These are phyloP conservation scores for Auxenochlorella pyrenoidosa DNA, from an alignment of 139 green algal genomes.

Conservation along the genomic window DNA sequence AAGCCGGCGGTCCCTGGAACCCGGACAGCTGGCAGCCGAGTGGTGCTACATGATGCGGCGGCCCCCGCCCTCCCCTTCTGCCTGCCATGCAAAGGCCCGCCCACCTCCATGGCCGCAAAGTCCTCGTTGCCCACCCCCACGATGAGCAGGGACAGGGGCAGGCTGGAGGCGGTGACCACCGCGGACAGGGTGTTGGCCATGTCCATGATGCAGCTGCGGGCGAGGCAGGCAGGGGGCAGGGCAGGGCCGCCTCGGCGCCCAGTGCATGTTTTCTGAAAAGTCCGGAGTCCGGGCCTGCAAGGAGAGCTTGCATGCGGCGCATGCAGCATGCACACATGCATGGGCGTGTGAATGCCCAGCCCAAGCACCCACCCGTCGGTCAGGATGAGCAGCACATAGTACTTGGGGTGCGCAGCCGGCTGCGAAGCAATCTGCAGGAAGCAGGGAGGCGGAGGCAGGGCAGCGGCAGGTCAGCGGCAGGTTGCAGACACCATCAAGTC, in stretches of 20 bases:
- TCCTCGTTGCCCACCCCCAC: constrained; percentile 62
- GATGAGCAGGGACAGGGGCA: constrained; percentile 67
- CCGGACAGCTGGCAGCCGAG: too few relatives aligned
- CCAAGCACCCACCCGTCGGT: constrained; percentile 48
- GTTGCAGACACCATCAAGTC: too few relatives aligned
- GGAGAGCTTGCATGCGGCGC: too few relatives aligned
- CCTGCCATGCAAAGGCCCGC: too few relatives aligned
- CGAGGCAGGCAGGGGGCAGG: background rate
- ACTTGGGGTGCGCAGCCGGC: constrained; percentile 28
- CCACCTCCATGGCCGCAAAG: constrained; percentile 53
- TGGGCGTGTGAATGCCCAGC: too few relatives aligned
- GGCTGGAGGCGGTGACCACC: constrained; percentile 52
- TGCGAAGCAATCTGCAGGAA: constrained; percentile 11
- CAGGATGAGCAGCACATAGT: constrained; percentile 61
- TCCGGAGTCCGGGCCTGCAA: too few relatives aligned
- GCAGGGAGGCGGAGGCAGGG: background rate
- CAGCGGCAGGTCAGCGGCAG: too few relatives aligned
- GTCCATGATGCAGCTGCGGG: constrained; percentile 54
- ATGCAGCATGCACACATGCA: background rate
- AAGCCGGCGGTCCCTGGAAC: too few relatives aligned
- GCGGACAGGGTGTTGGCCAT: constrained; percentile 50
- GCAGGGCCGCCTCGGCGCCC: background rate
- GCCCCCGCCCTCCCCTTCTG: too few relatives aligned
- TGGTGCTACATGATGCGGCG: too few relatives aligned
- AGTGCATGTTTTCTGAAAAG: too few relatives aligned